Evolutionary conservation across 2,329 filamentous ascomycete genomes (phyloP).

Genomic region (Hypoxylon sp.): DNA sequence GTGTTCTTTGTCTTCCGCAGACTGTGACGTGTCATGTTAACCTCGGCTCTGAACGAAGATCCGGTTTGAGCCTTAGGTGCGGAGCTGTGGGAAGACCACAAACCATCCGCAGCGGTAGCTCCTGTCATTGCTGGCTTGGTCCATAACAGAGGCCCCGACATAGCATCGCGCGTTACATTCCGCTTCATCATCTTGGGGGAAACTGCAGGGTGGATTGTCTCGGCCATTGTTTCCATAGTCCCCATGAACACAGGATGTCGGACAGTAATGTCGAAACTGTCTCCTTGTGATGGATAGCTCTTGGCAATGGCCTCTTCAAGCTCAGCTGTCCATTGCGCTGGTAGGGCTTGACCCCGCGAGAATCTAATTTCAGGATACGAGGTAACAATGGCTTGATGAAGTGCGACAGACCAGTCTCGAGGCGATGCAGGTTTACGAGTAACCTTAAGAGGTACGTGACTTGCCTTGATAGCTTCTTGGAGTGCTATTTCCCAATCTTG

Average conservation of each 20-base stretch:
- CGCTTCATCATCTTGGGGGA: constrained; percentile 42
- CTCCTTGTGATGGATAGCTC: constrained; percentile 28
- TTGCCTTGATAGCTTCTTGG: constrained; percentile 45
- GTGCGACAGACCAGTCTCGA: constrained; percentile 58
- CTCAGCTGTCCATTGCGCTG: constrained; percentile 46
- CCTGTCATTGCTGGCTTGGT: constrained; percentile 20
- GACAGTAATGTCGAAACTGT: constrained; percentile 50
- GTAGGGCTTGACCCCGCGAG: constrained; percentile 44
- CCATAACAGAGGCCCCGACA: constrained; percentile 40
- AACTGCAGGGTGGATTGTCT: constrained; percentile 54
- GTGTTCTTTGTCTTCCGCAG: constrained; percentile 16
- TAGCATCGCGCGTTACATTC: not conserved
- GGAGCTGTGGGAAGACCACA: constrained; percentile 35
- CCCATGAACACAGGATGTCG: constrained; percentile 56
- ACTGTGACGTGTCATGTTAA: constrained; percentile 4
- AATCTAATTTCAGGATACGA: constrained; percentile 51
- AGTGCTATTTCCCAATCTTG: constrained; percentile 49
- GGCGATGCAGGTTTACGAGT: constrained; percentile 44
- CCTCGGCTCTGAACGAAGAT: constrained; percentile 4
- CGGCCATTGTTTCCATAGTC: constrained; percentile 45
- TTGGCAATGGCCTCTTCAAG: constrained; percentile 47
- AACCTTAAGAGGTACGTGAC: constrained; percentile 41
- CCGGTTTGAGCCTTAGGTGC: not conserved
- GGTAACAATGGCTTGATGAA: constrained; percentile 56
- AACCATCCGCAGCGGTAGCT: not conserved